These are phyloP conservation scores for Nidularia sp. DNA, from an alignment of 768 basidiomycete species.

Conservation along the genomic window DNA sequence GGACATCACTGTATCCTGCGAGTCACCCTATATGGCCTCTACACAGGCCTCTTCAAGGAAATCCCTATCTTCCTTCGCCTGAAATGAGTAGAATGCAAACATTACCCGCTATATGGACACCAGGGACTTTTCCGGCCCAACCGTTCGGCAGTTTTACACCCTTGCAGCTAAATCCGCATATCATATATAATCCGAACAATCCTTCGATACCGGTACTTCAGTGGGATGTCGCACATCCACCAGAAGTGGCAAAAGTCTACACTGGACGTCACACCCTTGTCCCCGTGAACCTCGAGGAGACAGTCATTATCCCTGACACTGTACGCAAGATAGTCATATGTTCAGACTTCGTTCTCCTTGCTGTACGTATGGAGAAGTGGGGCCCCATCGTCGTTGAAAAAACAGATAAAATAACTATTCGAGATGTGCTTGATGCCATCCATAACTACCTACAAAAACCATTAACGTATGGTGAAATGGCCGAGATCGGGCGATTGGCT, in stretches of 20 bases:
- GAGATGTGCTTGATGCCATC: conserved; percentile 45
- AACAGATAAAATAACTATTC: conserved; percentile 29
- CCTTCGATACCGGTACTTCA: conserved; percentile 25
- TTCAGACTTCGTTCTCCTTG: conserved; percentile 31
- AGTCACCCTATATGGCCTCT: background rate
- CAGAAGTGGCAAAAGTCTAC: conserved; percentile 27
- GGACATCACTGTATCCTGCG: background rate
- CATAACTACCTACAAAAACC: conserved; percentile 43
- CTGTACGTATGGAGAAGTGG: conserved; percentile 42
- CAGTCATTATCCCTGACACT: conserved; percentile 22
- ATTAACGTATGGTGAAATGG: conserved; percentile 29
- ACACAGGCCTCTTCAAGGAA: background rate
- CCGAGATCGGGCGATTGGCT: conserved; percentile 15
- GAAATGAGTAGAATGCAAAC: background rate
- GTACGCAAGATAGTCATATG: conserved; percentile 29
- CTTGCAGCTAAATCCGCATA: conserved; percentile 22
- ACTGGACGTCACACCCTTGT: conserved; percentile 22
- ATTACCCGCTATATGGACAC: background rate
- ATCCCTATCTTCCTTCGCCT: background rate
- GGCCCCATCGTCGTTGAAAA: conserved; percentile 40
- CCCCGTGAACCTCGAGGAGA: conserved; percentile 22
- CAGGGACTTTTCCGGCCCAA: conserved; percentile 5
- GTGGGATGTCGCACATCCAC: conserved; percentile 39
- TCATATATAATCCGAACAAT: conserved; percentile 35
- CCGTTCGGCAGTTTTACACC: conserved; percentile 6